A percentile compares a stretch with the other conserved stretches of the same genome.
Conservation (phyloP, 2,329 filamentous ascomycete species). For the Paecilomyces sp. region DNA sequence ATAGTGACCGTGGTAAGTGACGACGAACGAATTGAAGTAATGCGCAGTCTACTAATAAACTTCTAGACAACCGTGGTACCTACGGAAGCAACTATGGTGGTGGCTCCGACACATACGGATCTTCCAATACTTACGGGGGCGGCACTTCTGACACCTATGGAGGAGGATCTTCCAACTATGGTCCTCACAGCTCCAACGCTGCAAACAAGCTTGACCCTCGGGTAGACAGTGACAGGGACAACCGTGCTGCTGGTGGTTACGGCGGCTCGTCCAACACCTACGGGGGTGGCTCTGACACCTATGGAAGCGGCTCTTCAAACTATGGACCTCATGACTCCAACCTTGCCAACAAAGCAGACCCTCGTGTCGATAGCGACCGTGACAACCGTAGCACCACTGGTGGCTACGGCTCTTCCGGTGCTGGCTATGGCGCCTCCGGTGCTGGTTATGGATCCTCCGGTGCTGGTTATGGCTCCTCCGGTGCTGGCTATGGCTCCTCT, state of each 20-base stretch:
- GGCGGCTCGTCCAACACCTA: not conserved
- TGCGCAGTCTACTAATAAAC: not conserved
- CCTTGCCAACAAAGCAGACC: constrained; percentile 31
- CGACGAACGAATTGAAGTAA: not conserved
- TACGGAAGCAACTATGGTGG: not conserved
- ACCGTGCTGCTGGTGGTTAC: constrained; percentile 1
- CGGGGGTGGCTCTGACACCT: not conserved
- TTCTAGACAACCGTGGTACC: not conserved
- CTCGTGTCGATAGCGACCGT: constrained; percentile 21
- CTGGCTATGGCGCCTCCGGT: too few species aligned
- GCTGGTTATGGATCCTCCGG: not conserved
- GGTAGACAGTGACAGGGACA: constrained; percentile 32
- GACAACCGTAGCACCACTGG: not conserved
- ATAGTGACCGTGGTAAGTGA: constrained; percentile 17
- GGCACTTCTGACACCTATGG: constrained; percentile 1
- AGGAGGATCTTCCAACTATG: constrained; percentile 11
- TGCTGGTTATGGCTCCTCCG: not conserved
- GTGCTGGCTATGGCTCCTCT: constrained; percentile 20
- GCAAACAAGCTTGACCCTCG: constrained; percentile 48
- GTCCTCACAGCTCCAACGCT: constrained; percentile 36
- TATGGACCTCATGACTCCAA: constrained; percentile 31
- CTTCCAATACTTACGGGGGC: not conserved
- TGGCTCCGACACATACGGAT: too few species aligned
- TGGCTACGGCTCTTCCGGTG: not conserved
- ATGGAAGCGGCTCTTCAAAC: constrained; percentile 5